Evolutionary conservation across 805 yeast genomes (phyloP).

Genomic region (Pichia californica): DNA sequence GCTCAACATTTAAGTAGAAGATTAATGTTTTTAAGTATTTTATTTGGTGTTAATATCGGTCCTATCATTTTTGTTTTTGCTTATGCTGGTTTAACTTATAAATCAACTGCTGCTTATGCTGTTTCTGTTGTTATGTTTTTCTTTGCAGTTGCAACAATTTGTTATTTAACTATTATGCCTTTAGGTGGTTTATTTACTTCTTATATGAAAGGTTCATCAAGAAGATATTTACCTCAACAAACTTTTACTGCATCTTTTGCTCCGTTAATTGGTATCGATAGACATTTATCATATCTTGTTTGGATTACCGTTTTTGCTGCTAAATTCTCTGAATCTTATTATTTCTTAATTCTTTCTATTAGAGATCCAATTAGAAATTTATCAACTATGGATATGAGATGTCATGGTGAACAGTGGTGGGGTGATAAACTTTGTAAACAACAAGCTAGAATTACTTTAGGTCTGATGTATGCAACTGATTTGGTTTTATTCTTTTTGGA

Average conservation of each 20-base stretch:
- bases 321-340: conserved; percentile 85
- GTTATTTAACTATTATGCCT: conserved; percentile 93
- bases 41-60: conserved; percentile 68
- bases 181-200: conserved; percentile 94
- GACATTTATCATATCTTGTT: conserved; percentile 91
- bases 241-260: conserved; percentile 92
- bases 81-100: conserved; percentile 60
- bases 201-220: conserved; percentile 77
- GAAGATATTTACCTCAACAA: conserved; percentile 89
- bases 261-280: conserved; percentile 76
- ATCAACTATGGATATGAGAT: conserved; percentile 82
- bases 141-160: conserved; percentile 74
- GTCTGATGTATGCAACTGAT: conserved; percentile 90
- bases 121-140: conserved; percentile 86
- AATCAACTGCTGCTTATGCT: conserved; percentile 66
- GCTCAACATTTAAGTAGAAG: conserved; percentile 94
- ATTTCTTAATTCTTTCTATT: conserved; percentile 78
- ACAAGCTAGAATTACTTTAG: conserved; percentile 85
- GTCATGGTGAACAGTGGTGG: conserved; percentile 93
- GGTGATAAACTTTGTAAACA: conserved; percentile 67
- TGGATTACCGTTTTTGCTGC: conserved; percentile 90
- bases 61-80: conserved; percentile 83
- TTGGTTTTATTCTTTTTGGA: conserved; percentile 94
- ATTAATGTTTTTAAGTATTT: conserved; percentile 61
- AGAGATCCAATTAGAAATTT: conserved; percentile 93